A percentile compares a stretch with the other conserved stretches of the same genome.
Conservation (phyloP, 1,284 basidiomycete species). For the Meira miltonrushii region DNA sequence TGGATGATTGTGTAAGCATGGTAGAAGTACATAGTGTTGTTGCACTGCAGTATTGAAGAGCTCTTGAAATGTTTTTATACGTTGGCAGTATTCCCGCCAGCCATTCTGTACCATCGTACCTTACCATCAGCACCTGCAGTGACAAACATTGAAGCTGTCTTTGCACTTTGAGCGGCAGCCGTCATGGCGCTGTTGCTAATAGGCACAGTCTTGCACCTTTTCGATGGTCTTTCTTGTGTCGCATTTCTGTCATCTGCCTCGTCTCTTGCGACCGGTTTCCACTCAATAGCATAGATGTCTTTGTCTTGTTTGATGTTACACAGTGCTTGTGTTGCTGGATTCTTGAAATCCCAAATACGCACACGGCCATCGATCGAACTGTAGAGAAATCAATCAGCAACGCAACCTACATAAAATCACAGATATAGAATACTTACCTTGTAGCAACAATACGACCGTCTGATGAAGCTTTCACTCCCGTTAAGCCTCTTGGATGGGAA, state of each 20-base stretch:
- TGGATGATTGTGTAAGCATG: not conserved
- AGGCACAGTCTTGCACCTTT: too few relatives aligned
- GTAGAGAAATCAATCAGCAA: too few relatives aligned
- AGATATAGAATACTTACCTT: not conserved
- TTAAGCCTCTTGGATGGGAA: not conserved
- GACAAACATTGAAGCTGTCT: not conserved
- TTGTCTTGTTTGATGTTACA: not conserved
- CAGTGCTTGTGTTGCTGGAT: not conserved
- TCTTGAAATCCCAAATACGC: not conserved
- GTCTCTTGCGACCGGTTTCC: not conserved
- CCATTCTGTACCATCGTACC: not conserved
- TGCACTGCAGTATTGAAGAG: not conserved
- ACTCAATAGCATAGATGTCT: not conserved
- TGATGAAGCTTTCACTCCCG: not conserved
- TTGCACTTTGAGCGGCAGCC: too few relatives aligned
- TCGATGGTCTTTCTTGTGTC: too few relatives aligned
- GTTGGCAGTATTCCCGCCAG: not conserved
- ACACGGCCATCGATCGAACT: not conserved
- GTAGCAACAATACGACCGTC: not conserved
- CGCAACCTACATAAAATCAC: too few relatives aligned
- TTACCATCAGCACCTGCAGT: not conserved
- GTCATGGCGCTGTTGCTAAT: too few relatives aligned
- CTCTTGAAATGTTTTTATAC: not conserved
- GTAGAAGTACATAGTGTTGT: not conserved
- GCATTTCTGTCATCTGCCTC: too few relatives aligned